Percentiles rank a stretch among this genome's conserved stretches.
Evolutionary conservation across 1,284 basidiomycete species (phyloP).

Genomic region (Agaricales sp.): DNA sequence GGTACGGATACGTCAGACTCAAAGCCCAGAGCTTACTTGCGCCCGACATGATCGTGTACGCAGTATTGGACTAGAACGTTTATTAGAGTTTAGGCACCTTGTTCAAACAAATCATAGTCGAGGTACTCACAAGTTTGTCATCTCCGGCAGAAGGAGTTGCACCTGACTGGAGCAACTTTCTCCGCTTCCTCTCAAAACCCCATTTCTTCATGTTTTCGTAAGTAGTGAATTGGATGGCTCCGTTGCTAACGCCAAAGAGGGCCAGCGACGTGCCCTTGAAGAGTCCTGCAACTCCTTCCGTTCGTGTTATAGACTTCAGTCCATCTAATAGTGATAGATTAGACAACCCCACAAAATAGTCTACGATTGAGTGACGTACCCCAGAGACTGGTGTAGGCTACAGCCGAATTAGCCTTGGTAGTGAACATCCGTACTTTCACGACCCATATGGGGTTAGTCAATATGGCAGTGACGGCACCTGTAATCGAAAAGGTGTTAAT

Average conservation of each 20-base stretch:
- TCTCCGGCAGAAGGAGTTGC: constrained; percentile 57
- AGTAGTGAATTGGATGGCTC: constrained; percentile 92
- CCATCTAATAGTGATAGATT: constrained; percentile 47
- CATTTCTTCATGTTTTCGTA: constrained; percentile 95
- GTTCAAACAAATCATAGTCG: constrained; percentile 1
- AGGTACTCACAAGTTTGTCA: constrained; percentile 70
- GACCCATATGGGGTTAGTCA: constrained; percentile 99
- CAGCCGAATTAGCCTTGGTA: constrained; percentile 52
- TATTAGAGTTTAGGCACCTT: constrained; percentile 5
- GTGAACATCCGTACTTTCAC: constrained; percentile 98
- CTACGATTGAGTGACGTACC: constrained; percentile 36
- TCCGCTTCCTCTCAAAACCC: constrained; percentile 71
- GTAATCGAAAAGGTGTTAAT: constrained; percentile 6
- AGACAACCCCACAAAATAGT: constrained; percentile 2
- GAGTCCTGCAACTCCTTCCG: constrained; percentile 75
- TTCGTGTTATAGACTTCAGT: constrained; percentile 52
- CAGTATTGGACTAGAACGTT: constrained; percentile 65
- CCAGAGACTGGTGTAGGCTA: constrained; percentile 71
- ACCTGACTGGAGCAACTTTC: constrained; percentile 47
- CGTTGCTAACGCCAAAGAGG: constrained; percentile 90
- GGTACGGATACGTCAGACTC: constrained; percentile 89
- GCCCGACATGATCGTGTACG: constrained; percentile 92
- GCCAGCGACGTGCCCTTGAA: constrained; percentile 87
- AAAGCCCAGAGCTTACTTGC: constrained; percentile 85
- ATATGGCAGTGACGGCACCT: constrained; percentile 88